Evolutionary conservation across 192 early-diverging fungal genomes (phyloP).

Genomic region (Physocladia obscura): DNA sequence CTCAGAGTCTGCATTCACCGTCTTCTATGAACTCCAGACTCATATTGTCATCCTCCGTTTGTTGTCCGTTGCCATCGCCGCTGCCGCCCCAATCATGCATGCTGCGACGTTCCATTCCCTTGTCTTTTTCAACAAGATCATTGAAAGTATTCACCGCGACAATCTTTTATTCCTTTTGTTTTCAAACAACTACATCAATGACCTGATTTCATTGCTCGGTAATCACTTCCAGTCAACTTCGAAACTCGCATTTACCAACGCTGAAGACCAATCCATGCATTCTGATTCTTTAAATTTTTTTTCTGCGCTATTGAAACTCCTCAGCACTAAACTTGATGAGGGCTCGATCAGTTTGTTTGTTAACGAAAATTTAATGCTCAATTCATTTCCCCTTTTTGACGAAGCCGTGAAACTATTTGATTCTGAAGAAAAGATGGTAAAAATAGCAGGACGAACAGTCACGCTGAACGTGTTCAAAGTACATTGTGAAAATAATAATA

Average conservation of each 20-base stretch:
- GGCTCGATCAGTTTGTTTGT: conserved; percentile 68
- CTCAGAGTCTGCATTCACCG: background rate
- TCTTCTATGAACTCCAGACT: background rate
- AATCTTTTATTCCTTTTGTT: conserved; percentile 57
- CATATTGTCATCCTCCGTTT: background rate
- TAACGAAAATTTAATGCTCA: conserved; percentile 48
- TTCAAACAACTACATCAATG: conserved; percentile 75
- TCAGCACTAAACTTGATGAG: conserved; percentile 63
- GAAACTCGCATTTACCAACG: background rate
- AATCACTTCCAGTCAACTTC: background rate
- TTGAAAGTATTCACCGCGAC: conserved; percentile 24
- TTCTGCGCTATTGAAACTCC: conserved; percentile 68
- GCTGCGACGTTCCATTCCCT: background rate
- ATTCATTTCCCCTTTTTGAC: conserved; percentile 62
- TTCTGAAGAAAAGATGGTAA: conserved; percentile 71
- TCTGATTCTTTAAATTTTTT: conserved; percentile 71
- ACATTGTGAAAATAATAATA: background rate
- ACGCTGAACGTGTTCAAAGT: conserved; percentile 35
- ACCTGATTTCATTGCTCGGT: conserved; percentile 46
- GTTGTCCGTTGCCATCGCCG: background rate
- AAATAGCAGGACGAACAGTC: conserved; percentile 48
- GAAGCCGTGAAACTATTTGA: conserved; percentile 65
- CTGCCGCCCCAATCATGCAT: too few species aligned
- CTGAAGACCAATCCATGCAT: conserved; percentile 59
- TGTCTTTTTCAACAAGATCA: background rate